Percentiles rank a stretch among this genome's conserved stretches.
Evolutionary conservation across 1,284 basidiomycete genomes (phyloP).

Genomic region (Trichosporon ovoides): DNA sequence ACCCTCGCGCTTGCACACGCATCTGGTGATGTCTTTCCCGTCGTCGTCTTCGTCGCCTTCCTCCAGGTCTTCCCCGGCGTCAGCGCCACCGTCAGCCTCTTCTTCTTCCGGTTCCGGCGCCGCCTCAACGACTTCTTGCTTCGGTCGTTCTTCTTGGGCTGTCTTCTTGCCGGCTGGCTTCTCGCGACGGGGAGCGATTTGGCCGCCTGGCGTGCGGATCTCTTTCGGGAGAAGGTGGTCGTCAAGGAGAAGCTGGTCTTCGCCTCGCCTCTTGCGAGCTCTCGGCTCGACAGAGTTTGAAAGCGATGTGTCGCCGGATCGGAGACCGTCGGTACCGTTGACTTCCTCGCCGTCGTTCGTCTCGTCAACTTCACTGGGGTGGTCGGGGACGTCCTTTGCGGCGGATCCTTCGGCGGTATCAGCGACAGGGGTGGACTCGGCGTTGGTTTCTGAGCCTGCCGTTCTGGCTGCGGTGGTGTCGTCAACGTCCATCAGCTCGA

Average conservation of each 20-base stretch:
- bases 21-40: slow-evolving; percentile 81
- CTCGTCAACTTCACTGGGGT: slow-evolving; percentile 1
- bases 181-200: slow-evolving; percentile 14
- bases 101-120: slow-evolving; percentile 22
- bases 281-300: slow-evolving; percentile 11
- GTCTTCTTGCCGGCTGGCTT: slow-evolving; percentile 8
- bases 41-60: slow-evolving; percentile 60
- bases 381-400: slow-evolving; percentile 17
- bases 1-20: slow-evolving; percentile 88
- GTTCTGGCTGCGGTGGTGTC: slow-evolving; percentile 20
- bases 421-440: background rate
- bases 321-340: background rate
- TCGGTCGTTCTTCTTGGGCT: slow-evolving; percentile 10
- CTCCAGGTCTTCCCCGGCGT: slow-evolving; percentile 30
- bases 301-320: slow-evolving; percentile 6
- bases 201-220: slow-evolving; percentile 22
- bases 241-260: slow-evolving; percentile 39
- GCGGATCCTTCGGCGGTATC: slow-evolving; percentile 29
- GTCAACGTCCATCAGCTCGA: slow-evolving; percentile 45
- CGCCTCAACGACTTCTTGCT: slow-evolving; percentile 12
- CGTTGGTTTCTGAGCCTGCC: background rate
- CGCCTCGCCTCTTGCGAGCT: slow-evolving; percentile 35
- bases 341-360: slow-evolving; percentile 6
- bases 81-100: slow-evolving; percentile 59
- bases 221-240: slow-evolving; percentile 42